A percentile compares a stretch with the other conserved stretches of the same genome.
Evolutionary conservation across 495 filamentous ascomycete species (phyloP).

Genomic region (Neurospora sp.): DNA sequence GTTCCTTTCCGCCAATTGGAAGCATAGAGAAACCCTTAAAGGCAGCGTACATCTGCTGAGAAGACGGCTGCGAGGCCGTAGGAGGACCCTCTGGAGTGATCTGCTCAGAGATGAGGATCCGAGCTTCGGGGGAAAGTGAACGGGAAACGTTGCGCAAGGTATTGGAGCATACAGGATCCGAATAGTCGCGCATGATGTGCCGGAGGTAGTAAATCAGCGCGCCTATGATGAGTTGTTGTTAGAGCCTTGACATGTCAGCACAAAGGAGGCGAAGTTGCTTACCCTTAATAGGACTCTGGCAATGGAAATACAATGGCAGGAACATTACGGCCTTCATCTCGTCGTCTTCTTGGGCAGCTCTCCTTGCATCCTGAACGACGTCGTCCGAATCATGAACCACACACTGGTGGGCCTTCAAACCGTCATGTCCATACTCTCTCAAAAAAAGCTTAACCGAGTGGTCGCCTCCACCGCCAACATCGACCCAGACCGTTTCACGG

Average conservation of each 20-base stretch:
- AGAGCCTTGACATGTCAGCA: not conserved
- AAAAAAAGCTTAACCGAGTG: slow-evolving; percentile 24
- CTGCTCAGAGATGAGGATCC: slow-evolving; percentile 28
- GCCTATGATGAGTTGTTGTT: slow-evolving; percentile 7
- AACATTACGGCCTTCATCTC: slow-evolving; percentile 16
- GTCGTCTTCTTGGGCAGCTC: slow-evolving; percentile 4
- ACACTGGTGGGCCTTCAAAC: slow-evolving; percentile 17
- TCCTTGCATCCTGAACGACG: slow-evolving; percentile 12
- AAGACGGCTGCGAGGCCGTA: not conserved
- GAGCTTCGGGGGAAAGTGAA: slow-evolving; percentile 15
- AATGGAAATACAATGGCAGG: slow-evolving; percentile 21
- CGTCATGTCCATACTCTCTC: slow-evolving; percentile 4
- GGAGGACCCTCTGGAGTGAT: slow-evolving; percentile 13
- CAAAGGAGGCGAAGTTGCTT: not conserved
- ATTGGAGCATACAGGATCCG: slow-evolving; percentile 20
- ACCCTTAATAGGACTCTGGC: slow-evolving; percentile 18
- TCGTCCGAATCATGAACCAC: slow-evolving; percentile 26
- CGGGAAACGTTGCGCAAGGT: slow-evolving; percentile 18
- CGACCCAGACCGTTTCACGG: slow-evolving; percentile 19
- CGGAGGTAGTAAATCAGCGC: slow-evolving; percentile 28
- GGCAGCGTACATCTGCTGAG: slow-evolving; percentile 14
- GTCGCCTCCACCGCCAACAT: slow-evolving; percentile 32
- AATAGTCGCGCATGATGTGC: slow-evolving; percentile 27
- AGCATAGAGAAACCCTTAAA: slow-evolving; percentile 31
- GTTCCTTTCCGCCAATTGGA: slow-evolving; percentile 29